These are phyloP conservation scores for Oryza coarctata DNA, from an alignment of 176 grass and related monocot species.

Conservation along the genomic window DNA sequence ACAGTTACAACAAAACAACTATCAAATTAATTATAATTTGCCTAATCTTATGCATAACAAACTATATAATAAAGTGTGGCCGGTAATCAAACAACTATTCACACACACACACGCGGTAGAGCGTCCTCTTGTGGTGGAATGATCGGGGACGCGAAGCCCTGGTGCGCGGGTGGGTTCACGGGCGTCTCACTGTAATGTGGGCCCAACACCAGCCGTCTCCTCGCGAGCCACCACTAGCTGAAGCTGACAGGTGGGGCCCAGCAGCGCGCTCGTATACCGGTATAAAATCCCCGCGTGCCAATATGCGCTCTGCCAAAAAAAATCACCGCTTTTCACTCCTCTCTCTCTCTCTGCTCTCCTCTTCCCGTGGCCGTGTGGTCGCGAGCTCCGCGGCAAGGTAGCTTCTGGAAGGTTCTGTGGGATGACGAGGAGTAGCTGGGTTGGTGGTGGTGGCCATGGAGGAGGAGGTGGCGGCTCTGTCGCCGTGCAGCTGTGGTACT, in stretches of 20 bases:
- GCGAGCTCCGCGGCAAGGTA: neutral
- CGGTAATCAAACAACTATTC: too few species aligned
- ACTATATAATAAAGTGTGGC: too few species aligned
- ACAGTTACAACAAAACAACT: too few species aligned
- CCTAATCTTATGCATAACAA: too few species aligned
- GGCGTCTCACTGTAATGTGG: neutral
- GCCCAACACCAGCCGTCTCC: neutral
- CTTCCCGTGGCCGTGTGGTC: neutral
- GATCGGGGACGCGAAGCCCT: too few species aligned
- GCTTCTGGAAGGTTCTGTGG: neutral
- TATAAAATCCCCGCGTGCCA: neutral
- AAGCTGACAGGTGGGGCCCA: neutral
- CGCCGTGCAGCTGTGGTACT: conserved; percentile 37
- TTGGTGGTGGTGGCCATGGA: neutral
- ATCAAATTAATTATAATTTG: too few species aligned
- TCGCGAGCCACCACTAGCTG: neutral
- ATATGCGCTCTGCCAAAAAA: conserved; percentile 12
- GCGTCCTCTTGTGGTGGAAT: neutral
- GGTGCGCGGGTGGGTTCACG: conserved; percentile 6
- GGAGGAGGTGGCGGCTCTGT: conserved; percentile 28
- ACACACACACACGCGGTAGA: neutral
- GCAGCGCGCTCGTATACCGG: rapidly evolving
- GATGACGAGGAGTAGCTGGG: conserved; percentile 36
- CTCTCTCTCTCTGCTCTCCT: neutral
- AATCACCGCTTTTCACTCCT: conserved; percentile 1